These are phyloP conservation scores for Lodderomyces orthopsilosis DNA, from an alignment of 1,139 yeast species.

Conservation along the genomic window DNA sequence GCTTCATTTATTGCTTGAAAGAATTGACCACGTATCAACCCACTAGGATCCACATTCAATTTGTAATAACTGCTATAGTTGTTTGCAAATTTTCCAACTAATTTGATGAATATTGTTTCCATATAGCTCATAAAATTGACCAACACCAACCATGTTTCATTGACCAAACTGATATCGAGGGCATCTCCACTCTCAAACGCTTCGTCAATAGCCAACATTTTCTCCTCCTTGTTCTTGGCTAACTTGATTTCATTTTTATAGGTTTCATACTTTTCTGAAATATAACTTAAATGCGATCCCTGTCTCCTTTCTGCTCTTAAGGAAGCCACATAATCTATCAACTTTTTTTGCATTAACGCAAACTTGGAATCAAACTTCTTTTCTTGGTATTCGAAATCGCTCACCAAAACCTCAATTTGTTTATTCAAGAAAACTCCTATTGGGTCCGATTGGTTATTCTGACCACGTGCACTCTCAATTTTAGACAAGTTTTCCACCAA, in stretches of 20 bases:
- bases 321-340: conserved; percentile 36
- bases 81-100: conserved; percentile 34
- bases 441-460: conserved; percentile 22
- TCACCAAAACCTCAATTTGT: conserved; percentile 33
- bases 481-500: conserved; percentile 42
- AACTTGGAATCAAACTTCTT: conserved; percentile 36
- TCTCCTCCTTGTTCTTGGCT: conserved; percentile 27
- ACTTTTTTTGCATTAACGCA: conserved; percentile 38
- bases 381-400: conserved; percentile 37
- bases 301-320: conserved; percentile 30
- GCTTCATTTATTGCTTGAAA: conserved; percentile 27
- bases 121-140: conserved; percentile 37
- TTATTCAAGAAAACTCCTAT: conserved; percentile 36
- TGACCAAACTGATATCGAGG: conserved; percentile 42
- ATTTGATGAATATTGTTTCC: conserved; percentile 30
- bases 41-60: conserved; percentile 29
- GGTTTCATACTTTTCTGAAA: conserved; percentile 38
- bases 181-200: conserved; percentile 41
- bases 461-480: conserved; percentile 20
- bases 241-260: conserved; percentile 36
- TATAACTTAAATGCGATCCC: conserved; percentile 40
- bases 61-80: conserved; percentile 37
- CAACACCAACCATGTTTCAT: conserved; percentile 47
- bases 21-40: conserved; percentile 28
- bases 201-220: conserved; percentile 29